phyloP scores from a whole-genome alignment of 306 rosid genomes.

The Ziziphus jujuba region DNA sequence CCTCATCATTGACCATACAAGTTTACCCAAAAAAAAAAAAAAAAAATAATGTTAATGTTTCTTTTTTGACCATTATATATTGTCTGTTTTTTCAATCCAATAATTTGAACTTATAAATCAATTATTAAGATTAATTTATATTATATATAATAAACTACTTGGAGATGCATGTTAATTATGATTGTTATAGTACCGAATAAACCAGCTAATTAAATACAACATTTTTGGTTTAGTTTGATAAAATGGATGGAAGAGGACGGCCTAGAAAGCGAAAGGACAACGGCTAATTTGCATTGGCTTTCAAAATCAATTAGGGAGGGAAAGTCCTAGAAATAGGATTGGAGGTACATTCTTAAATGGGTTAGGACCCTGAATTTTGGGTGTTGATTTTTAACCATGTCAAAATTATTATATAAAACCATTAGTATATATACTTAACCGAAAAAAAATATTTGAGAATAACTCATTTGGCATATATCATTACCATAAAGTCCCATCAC shows the following conservation, averaged over 20 bases:
- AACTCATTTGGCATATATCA: background rate
- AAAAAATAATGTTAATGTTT: background rate
- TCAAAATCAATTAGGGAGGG: background rate
- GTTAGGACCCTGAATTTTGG: background rate
- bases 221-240: background rate
- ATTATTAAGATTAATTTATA: background rate
- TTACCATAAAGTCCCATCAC: background rate
- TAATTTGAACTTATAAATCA: background rate
- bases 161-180: background rate
- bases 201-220: background rate
- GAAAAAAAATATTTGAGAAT: too few relatives aligned
- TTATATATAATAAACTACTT: too few relatives aligned
- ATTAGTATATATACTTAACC: too few relatives aligned
- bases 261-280: slow-evolving; percentile 16
- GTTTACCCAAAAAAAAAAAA: too few relatives aligned
- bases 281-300: background rate
- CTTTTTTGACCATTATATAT: background rate
- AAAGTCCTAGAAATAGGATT: background rate
- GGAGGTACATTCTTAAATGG: background rate
- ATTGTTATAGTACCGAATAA: background rate
- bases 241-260: background rate
- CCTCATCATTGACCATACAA: too few relatives aligned
- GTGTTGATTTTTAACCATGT: slow-evolving; percentile 13
- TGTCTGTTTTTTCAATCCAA: slow-evolving; percentile 7
- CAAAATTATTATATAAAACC: background rate